A percentile compares a stretch with the other conserved stretches of the same genome.
These are phyloP conservation scores for Lepidium didymum DNA, from an alignment of 345 rosid genomes.

Conservation along the genomic window DNA sequence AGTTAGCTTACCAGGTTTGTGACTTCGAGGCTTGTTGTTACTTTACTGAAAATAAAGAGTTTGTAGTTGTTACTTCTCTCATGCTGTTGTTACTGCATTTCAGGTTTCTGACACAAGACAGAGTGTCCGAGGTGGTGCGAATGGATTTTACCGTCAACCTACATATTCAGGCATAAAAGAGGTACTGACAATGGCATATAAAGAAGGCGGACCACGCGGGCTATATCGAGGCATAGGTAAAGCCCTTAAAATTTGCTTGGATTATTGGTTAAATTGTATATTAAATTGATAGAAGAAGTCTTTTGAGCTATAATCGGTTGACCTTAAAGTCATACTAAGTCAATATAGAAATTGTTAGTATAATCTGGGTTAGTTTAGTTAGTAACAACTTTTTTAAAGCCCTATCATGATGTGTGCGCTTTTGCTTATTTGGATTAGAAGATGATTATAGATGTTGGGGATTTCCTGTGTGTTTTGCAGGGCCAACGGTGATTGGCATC, in stretches of 20 bases:
- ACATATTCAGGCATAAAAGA: slow-evolving; percentile 66
- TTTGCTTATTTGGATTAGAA: slow-evolving; percentile 10
- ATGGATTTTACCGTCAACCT: slow-evolving; percentile 41
- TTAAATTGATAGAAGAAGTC: neutral
- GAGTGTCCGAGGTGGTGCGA: slow-evolving; percentile 33
- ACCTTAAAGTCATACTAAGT: neutral
- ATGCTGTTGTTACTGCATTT: slow-evolving; percentile 12
- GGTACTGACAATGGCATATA: slow-evolving; percentile 66
- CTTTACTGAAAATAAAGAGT: neutral
- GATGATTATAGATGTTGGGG: slow-evolving; percentile 7
- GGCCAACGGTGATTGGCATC: slow-evolving; percentile 86
- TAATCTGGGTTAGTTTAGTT: neutral
- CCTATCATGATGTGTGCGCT: neutral
- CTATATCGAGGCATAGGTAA: slow-evolving; percentile 90
- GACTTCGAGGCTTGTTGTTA: neutral
- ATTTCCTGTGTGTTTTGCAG: slow-evolving; percentile 36
- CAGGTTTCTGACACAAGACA: slow-evolving; percentile 52
- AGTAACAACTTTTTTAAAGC: neutral
- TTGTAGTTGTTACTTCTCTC: neutral
- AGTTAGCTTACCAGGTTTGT: slow-evolving; percentile 92
- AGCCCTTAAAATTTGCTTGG: neutral
- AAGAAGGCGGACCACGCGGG: slow-evolving; percentile 76
- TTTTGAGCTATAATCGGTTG: neutral
- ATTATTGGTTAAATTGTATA: neutral
- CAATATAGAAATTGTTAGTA: neutral